A percentile compares a stretch with the other conserved stretches of the same genome.
phyloP scores from a whole-genome alignment of 495 filamentous ascomycete species.

The Hypoxylon intermedium region DNA sequence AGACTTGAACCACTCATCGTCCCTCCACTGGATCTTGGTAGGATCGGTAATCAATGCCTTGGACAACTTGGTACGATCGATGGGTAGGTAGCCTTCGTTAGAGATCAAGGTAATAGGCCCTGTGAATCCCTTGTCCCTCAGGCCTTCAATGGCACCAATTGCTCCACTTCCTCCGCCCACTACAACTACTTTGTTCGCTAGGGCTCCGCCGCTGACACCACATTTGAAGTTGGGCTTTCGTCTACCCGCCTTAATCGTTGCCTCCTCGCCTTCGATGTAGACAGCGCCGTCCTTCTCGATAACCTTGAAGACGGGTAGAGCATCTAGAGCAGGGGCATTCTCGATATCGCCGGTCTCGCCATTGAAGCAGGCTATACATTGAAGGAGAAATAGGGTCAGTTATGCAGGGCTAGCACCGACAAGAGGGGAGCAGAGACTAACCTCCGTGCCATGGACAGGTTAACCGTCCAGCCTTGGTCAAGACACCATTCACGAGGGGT shows the following conservation, averaged over 20 bases:
- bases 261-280: conserved; percentile 83
- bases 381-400: conserved; percentile 17
- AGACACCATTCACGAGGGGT: conserved; percentile 80
- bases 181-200: conserved; percentile 76
- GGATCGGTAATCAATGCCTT: conserved; percentile 90
- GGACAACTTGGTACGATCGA: conserved; percentile 94
- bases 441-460: conserved; percentile 97
- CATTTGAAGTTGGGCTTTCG: conserved; percentile 78
- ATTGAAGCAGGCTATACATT: conserved; percentile 81
- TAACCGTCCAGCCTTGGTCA: conserved; percentile 80
- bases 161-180: conserved; percentile 90
- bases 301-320: conserved; percentile 79
- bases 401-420: neutral
- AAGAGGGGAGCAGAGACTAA: conserved; percentile 46
- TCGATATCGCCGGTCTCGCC: conserved; percentile 90
- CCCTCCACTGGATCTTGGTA: conserved; percentile 76
- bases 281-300: conserved; percentile 79
- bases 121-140: conserved; percentile 80
- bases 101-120: conserved; percentile 84
- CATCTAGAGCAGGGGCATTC: conserved; percentile 87
- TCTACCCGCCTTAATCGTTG: conserved; percentile 76
- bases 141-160: conserved; percentile 77
- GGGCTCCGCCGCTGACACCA: conserved; percentile 55
- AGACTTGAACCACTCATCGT: conserved; percentile 76
- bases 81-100: conserved; percentile 81